These are phyloP conservation scores for Gaertneriomyces sp. DNA, from an alignment of 192 early-diverging fungal genomes.

Conservation along the genomic window DNA sequence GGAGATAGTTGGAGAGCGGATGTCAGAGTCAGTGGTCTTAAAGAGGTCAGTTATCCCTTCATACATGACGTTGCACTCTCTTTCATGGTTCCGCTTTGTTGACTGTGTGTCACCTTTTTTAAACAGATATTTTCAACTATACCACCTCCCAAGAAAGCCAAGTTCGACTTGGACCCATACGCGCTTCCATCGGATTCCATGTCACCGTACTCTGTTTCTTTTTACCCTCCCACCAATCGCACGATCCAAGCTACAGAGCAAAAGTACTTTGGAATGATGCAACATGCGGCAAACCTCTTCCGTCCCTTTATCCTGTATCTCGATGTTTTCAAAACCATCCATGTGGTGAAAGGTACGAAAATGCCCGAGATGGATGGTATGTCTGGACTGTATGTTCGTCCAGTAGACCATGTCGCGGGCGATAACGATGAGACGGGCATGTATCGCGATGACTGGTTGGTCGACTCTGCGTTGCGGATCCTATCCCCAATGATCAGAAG, in stretches of 20 bases:
- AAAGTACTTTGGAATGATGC: constrained; percentile 25
- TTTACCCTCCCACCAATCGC: background rate
- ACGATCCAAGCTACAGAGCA: constrained; percentile 36
- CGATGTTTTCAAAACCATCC: constrained; percentile 21
- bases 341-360: constrained; percentile 14
- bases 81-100: background rate
- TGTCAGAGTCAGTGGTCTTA: constrained; percentile 43
- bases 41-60: constrained; percentile 48
- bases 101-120: background rate
- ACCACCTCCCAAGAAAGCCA: background rate
- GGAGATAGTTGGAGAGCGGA: constrained; percentile 68
- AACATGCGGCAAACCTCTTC: constrained; percentile 25
- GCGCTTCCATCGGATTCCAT: no score
- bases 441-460: background rate
- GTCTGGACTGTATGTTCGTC: background rate
- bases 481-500: constrained; percentile 5
- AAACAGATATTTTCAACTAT: background rate
- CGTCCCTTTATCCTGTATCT: constrained; percentile 28
- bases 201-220: no score
- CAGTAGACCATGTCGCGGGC: background rate
- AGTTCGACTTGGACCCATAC: background rate
- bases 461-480: constrained; percentile 12
- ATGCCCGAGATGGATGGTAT: background rate
- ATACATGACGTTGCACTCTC: background rate
- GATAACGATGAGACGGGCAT: background rate